Evolutionary conservation across 495 filamentous ascomycete species (phyloP), one percentile per base, ranked within the genome.

Genomic region (Chaetomium cochliodes): DNA sequence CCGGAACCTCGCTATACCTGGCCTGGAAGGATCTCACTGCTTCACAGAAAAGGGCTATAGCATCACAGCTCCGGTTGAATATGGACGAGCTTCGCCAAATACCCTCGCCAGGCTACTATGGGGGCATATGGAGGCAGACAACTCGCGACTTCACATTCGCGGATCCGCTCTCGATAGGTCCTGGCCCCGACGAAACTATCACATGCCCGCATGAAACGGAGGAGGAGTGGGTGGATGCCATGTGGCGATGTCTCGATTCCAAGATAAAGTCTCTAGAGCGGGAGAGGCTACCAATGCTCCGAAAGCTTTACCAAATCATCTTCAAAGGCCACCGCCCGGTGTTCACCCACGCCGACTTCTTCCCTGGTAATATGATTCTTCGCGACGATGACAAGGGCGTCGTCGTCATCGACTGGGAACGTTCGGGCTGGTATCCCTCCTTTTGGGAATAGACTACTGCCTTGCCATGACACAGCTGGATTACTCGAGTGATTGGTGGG

Each of bases 401-500:
- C 0, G 57, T 49, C 23, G 49, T 59, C 1, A 49, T 30, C 13
- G 41, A 33, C 16, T 59, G 41, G 57, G 25, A 47, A 23, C 1
- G 5, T 22, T 11, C 57, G 1, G 57, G 57, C 41, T 59, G 57
- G 57, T 59, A 59, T 9, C 57, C 57, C 0, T n/a, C 22, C 42
- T 59, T 6, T 23, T 59, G 57, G 57, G 57, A 59, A 20, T 47
- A 59, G 57, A 59, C 13, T 47, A 59, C 13, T 30, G 57, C 39
- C 11, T 2, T 12, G 55, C 55, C 22, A 58, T 46, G 12, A 13
- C 25, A 13, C 8, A 44, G 11, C 22, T 26, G 0, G 15, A 26
- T 1, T 46, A 25, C 55, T 5, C n/a, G 51, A 18, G 20, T 0
- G 55, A 58, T 9, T 44, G 37, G 39, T 18, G 37, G 30, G 12